These are phyloP conservation scores for Colletotrichum tofieldiae DNA, from an alignment of 2,329 filamentous ascomycete genomes.

Conservation along the genomic window DNA sequence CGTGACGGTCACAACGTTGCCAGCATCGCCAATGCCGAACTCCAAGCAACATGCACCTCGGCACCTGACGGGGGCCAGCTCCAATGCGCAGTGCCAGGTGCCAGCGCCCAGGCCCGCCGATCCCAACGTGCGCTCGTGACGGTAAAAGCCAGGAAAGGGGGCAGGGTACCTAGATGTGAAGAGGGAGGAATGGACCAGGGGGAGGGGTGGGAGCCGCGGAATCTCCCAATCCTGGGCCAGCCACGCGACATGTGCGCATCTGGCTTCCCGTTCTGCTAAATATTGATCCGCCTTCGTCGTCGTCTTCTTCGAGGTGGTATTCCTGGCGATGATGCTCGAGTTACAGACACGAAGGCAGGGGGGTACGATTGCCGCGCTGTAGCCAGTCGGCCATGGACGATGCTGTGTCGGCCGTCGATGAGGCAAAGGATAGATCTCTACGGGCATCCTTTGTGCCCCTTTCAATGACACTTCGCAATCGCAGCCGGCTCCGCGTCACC, in stretches of 20 bases:
- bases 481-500: slow-evolving; percentile 32
- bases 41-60: slow-evolving; percentile 23
- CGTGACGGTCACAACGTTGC: not conserved
- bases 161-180: not conserved
- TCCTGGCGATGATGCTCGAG: not conserved
- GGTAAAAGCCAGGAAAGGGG: slow-evolving; percentile 22
- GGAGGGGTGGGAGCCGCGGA: slow-evolving; percentile 19
- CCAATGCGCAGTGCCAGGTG: slow-evolving; percentile 29
- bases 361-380: not conserved
- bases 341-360: not conserved
- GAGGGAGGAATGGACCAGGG: too few species aligned
- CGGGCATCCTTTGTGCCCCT: too few species aligned
- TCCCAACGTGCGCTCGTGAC: slow-evolving; percentile 35
- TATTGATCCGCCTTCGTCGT: slow-evolving; percentile 1
- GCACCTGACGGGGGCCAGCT: slow-evolving; percentile 27
- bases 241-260: slow-evolving; percentile 34
- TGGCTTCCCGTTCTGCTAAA: slow-evolving; percentile 20
- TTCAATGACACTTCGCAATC: slow-evolving; percentile 24
- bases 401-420: slow-evolving; percentile 6
- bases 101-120: slow-evolving; percentile 31
- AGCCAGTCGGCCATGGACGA: slow-evolving; percentile 16
- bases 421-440: not conserved
- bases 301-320: slow-evolving; percentile 8
- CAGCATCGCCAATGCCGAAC: not conserved
- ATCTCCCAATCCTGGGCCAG: slow-evolving; percentile 4